Evolutionary conservation across 2,329 filamentous ascomycete species (phyloP), one percentile per base, ranked within the genome.

Genomic region (Myriosclerotinia curreyana): DNA sequence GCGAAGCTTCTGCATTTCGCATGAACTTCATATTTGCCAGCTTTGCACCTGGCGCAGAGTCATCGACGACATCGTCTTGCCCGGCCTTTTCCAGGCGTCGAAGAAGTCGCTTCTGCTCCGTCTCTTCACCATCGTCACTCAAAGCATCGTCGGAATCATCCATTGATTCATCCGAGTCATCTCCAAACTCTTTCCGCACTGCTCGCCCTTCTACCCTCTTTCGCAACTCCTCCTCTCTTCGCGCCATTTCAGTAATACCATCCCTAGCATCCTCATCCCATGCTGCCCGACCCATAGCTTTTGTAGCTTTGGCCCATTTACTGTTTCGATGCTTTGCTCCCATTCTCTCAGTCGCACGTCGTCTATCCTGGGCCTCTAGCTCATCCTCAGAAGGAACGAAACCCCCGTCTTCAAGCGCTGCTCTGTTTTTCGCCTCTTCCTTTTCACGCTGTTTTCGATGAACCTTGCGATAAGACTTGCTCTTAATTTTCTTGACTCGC

Each of bases 401-500:
- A 4, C 84, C 85, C 22, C 83, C 83, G 59, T 85, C 84, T 54
- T 80, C 79, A 60, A 87, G 76, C 48, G 82, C 81, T 65, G 85
- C 80, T 62, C 80, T 79, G 69, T 88, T 85, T 56, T 81, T 78
- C 66, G 85, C 78, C 58, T 83, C 81, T 65, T 83, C 73, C 67
- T 81, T 82, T 74, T 88, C 84, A 17, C 85, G 81, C 74, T 90
- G 90, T 74, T 89, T 96, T 46, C 94, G 87, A 77, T 98, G 94
- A 17, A 98, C 89, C 52, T 93, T 88, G 63, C 94, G 90, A 75
- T 96, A 99, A 0, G 92, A 86, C 76, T 97, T 99, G 75, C 91
- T 96, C 82, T 99, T 99, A 79, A 99, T 99, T 81, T 98, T 98
- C 79, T 97, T 96, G 78, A 99, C 92, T 31, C 95, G 88, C 78